Percentiles rank a stretch among this genome's conserved stretches.
Conservation (phyloP, 331 rosid genomes). For the Acacia pycnantha region DNA sequence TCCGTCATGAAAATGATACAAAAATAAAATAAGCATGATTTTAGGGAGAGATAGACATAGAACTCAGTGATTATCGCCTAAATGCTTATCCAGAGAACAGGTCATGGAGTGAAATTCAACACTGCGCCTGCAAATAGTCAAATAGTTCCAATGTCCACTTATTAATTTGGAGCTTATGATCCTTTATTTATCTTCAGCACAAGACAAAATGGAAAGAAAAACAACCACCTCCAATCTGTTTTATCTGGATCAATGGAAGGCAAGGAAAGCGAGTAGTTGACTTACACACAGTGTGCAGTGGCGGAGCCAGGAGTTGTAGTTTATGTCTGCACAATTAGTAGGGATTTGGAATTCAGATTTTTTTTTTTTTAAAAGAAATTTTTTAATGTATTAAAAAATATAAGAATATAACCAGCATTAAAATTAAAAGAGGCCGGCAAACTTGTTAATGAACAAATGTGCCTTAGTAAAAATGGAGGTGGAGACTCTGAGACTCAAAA, state of each 20-base stretch:
- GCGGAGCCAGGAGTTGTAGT: no score
- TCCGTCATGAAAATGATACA: background rate
- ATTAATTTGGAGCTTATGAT: background rate
- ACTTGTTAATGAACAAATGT: no score
- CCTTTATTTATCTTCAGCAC: background rate
- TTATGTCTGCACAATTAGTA: no score
- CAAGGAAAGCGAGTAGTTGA: conserved; percentile 24
- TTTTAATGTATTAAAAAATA: no score
- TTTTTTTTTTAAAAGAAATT: no score
- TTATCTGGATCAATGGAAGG: conserved; percentile 21
- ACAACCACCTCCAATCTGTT: background rate
- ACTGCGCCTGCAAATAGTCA: background rate
- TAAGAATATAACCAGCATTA: no score
- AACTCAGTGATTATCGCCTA: background rate
- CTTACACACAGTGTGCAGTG: no score
- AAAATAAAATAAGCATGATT: background rate
- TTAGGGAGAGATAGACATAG: background rate
- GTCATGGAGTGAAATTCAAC: background rate
- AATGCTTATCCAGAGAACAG: background rate
- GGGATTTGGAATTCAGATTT: no score
- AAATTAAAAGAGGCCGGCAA: no score
- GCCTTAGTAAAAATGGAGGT: no score
- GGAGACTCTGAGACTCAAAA: no score
- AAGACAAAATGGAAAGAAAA: background rate
- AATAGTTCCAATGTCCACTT: background rate